A percentile compares a stretch with the other conserved stretches of the same genome.
These are phyloP conservation scores for Priceomyces castillae DNA, from an alignment of 805 yeast genomes.

Conservation along the genomic window DNA sequence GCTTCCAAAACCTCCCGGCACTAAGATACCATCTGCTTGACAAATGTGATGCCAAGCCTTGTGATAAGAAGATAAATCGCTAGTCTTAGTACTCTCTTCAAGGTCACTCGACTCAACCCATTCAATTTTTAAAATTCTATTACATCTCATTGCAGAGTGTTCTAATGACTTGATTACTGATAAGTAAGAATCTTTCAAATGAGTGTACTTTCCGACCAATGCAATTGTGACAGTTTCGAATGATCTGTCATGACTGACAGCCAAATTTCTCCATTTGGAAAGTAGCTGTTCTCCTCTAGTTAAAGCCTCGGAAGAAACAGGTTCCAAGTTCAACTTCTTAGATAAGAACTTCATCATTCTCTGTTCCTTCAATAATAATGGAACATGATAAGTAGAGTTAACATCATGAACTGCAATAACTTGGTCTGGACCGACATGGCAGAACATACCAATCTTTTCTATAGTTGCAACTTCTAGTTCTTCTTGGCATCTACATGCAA, in stretches of 20 bases:
- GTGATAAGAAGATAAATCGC: conserved; percentile 76
- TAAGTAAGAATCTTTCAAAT: conserved; percentile 90
- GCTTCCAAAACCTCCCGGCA: conserved; percentile 97
- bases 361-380: conserved; percentile 85
- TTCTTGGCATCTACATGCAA: conserved; percentile 95
- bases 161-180: conserved; percentile 94
- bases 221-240: conserved; percentile 90
- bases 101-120: conserved; percentile 96
- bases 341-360: conserved; percentile 71
- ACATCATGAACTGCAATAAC: conserved; percentile 96
- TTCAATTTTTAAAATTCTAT: conserved; percentile 76
- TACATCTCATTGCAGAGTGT: conserved; percentile 89
- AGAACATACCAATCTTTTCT: conserved; percentile 96
- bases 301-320: conserved; percentile 42
- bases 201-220: conserved; percentile 94
- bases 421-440: conserved; percentile 98
- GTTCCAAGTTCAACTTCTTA: conserved; percentile 61
- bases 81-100: conserved; percentile 65
- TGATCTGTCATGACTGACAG: conserved; percentile 77
- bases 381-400: conserved; percentile 96
- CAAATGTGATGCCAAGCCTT: conserved; percentile 94
- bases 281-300: conserved; percentile 69
- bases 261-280: conserved; percentile 74
- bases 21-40: conserved; percentile 92
- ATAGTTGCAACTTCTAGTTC: conserved; percentile 80